These are phyloP conservation scores for Diaporthe sp. DNA, from an alignment of 2,329 filamentous ascomycete species.

Conservation along the genomic window DNA sequence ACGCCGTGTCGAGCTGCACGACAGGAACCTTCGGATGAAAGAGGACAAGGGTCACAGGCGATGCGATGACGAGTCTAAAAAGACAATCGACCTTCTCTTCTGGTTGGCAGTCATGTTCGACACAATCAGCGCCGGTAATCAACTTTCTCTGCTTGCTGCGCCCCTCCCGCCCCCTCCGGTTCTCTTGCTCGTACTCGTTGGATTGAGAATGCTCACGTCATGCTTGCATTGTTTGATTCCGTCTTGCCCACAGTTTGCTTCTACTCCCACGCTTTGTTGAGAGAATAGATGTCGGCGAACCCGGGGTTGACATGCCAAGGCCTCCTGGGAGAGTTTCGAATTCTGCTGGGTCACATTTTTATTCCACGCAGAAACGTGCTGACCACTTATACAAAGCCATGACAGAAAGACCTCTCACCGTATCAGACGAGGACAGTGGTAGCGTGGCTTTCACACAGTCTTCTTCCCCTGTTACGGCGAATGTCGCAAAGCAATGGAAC, in stretches of 20 bases:
- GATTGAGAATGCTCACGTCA: neutral
- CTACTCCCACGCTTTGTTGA: neutral
- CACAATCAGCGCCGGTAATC: conserved; percentile 39
- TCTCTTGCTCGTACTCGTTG: neutral
- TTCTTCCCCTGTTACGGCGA: neutral
- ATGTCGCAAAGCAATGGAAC: conserved; percentile 36
- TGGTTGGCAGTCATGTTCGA: conserved; percentile 59
- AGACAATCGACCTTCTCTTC: conserved; percentile 67
- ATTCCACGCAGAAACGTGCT: neutral
- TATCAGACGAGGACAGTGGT: conserved; percentile 56
- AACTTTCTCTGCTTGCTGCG: neutral
- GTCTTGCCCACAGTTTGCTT: neutral
- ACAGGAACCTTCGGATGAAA: conserved; percentile 12
- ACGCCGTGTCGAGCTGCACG: conserved; percentile 35
- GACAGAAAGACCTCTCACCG: conserved; percentile 55
- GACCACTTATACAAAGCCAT: conserved; percentile 54
- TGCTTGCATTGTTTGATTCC: neutral
- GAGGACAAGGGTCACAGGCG: neutral
- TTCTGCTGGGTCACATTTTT: neutral
- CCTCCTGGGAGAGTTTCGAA: too few species aligned
- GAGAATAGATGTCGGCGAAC: neutral
- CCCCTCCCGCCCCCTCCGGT: neutral
- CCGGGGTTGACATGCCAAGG: neutral
- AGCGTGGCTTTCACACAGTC: conserved; percentile 23
- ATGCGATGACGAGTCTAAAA: conserved; percentile 47